These are phyloP conservation scores for Withania somnifera DNA, from an alignment of 305 asterid genomes.

Conservation along the genomic window DNA sequence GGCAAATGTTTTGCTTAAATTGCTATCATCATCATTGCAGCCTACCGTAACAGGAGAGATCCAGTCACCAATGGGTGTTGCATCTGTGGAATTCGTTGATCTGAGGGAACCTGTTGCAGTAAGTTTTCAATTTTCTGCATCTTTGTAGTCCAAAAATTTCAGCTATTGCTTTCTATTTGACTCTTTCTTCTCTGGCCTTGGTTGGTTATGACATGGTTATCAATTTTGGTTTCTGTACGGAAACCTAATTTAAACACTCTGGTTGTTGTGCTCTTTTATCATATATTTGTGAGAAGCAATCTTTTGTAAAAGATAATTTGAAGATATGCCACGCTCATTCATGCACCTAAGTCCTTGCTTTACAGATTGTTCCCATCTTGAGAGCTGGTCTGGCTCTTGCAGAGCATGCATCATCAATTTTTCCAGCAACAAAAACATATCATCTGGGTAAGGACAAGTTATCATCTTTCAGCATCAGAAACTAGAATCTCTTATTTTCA, in stretches of 20 bases:
- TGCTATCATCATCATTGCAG: slow-evolving; percentile 30
- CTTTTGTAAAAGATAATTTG: not conserved
- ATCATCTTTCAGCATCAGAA: not conserved
- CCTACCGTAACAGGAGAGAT: slow-evolving; percentile 84
- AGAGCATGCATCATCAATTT: slow-evolving; percentile 76
- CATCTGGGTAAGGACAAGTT: slow-evolving; percentile 59
- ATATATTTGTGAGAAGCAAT: not conserved
- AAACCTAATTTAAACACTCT: not conserved
- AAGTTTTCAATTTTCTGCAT: slow-evolving; percentile 16
- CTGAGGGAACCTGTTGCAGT: slow-evolving; percentile 93
- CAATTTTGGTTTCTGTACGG: not conserved
- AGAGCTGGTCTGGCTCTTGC: slow-evolving; percentile 99
- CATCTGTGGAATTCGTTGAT: slow-evolving; percentile 88
- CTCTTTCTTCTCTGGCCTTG: not conserved
- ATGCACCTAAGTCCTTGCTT: slow-evolving; percentile 1
- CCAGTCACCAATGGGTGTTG: slow-evolving; percentile 74
- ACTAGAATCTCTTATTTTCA: not conserved
- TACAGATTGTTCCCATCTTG: slow-evolving; percentile 89
- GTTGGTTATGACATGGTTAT: not conserved
- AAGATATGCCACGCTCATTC: not conserved
- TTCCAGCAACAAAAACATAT: slow-evolving; percentile 74
- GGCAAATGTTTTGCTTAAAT: slow-evolving; percentile 1
- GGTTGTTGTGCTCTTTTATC: not conserved
- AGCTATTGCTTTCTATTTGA: not conserved
- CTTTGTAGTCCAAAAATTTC: not conserved